phyloP scores from a whole-genome alignment of 768 basidiomycete genomes.

The Clavaria fumosa region DNA sequence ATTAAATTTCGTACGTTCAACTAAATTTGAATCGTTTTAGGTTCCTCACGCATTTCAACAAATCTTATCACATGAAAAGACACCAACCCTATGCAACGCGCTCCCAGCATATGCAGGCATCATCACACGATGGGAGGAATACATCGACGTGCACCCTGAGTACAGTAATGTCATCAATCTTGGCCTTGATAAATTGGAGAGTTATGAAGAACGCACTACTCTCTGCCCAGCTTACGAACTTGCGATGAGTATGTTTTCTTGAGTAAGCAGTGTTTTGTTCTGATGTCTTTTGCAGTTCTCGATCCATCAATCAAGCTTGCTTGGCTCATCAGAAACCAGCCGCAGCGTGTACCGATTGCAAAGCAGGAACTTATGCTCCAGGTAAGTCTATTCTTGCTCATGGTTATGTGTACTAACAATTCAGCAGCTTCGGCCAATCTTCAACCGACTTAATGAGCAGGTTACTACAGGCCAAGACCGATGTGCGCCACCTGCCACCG shows the following conservation, averaged over 20 bases:
- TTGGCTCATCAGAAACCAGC: too few relatives aligned
- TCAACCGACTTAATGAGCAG: too few relatives aligned
- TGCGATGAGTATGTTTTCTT: slow-evolving; percentile 16
- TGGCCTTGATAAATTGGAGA: slow-evolving; percentile 17
- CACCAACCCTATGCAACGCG: slow-evolving; percentile 16
- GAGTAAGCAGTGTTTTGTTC: too few relatives aligned
- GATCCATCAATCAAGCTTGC: too few relatives aligned
- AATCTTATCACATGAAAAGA: slow-evolving; percentile 16
- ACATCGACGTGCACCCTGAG: slow-evolving; percentile 6
- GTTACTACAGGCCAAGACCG: too few relatives aligned
- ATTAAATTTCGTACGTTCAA: not conserved
- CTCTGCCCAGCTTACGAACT: slow-evolving; percentile 14
- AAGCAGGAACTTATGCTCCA: too few relatives aligned
- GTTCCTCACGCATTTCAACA: slow-evolving; percentile 21
- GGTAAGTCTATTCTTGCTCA: too few relatives aligned
- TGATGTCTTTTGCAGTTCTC: too few relatives aligned
- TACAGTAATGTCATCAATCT: slow-evolving; percentile 12
- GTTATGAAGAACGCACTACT: slow-evolving; percentile 12
- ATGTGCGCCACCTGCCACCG: too few relatives aligned
- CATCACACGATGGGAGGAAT: slow-evolving; percentile 12
- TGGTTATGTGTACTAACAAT: too few relatives aligned
- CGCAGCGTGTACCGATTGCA: too few relatives aligned
- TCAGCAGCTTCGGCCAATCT: too few relatives aligned
- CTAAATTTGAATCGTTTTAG: slow-evolving; percentile 9
- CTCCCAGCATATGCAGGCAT: slow-evolving; percentile 17